Evolutionary conservation across 352 stramenopile species (phyloP), one percentile per base, ranked within the genome.

Genomic region (Globisporangium irregulare): DNA sequence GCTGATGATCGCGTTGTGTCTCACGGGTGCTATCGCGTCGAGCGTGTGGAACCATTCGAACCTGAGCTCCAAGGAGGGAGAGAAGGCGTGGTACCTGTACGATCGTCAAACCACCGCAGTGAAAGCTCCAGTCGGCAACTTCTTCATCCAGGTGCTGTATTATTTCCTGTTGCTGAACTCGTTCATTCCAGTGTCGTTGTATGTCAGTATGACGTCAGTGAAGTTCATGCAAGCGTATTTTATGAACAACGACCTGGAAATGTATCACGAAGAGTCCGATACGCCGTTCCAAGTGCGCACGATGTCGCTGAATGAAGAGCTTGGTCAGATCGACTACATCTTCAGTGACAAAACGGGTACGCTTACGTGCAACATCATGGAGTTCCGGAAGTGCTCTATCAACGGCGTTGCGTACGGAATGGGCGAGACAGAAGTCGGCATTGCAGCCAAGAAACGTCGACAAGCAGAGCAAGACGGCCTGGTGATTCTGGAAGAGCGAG

Each of bases 321-420:
- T 98, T 3, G 94, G 94, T 0, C 94, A 98, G 77, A 93, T 98
- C 48, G 87, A 93, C 69, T 97, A 97, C 71, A 92, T 98, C 29
- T 98, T 98, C 63, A 92, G 77, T 38, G 95, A 98, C 74, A 98
- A 98, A 77, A 98, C 95, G 12, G 96, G 96, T 20, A 99, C 96
- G 10, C 71, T 99, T 29, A 99, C 96, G 55, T 94, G 92, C 66
- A 99, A 99, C 73, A 84, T 98, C 32, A 99, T 99, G 96, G 89
- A 98, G 71, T 99, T 99, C 74, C 97, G 98, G 57, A 96, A 97
- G 64, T 99, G 93, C 73, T 97, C 91, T 32, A 97, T 99, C 58
- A 95, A 98, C 70, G 94, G 94, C 41, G 79, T 97, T 24, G 74
- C 91, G 25, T 99, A 98, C 76, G 97, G 97, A 1, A 76, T 92